These are phyloP conservation scores for Pseudocercospora crystallina DNA, from an alignment of 2,329 filamentous ascomycete genomes.

Conservation along the genomic window DNA sequence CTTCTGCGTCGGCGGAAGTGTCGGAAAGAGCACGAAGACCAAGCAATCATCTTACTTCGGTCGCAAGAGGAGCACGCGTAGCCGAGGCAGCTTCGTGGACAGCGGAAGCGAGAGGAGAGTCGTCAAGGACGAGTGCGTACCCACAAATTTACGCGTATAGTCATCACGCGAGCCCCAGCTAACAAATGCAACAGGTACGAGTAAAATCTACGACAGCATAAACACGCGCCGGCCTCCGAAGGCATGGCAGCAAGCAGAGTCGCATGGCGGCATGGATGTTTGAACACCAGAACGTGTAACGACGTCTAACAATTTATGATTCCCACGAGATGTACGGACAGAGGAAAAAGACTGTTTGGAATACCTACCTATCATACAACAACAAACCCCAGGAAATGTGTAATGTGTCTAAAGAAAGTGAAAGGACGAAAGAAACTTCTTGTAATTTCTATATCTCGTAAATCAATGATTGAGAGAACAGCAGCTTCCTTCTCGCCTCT, in stretches of 20 bases:
- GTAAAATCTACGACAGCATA: conserved; percentile 7
- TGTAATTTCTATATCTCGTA: too few relatives aligned
- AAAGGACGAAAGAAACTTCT: too few relatives aligned
- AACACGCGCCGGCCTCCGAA: background rate
- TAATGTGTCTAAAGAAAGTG: conserved; percentile 13
- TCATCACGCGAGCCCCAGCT: conserved; percentile 4
- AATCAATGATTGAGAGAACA: too few relatives aligned
- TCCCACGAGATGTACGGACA: conserved; percentile 3
- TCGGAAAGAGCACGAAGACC: conserved; percentile 46
- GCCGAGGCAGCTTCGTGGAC: conserved; percentile 57
- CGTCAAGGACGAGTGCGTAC: conserved; percentile 70
- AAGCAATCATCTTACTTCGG: conserved; percentile 46
- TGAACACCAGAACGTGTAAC: conserved; percentile 5
- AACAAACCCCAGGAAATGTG: conserved; percentile 3
- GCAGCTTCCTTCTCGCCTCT: too few relatives aligned
- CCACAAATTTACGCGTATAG: conserved; percentile 4
- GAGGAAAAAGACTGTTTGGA: too few relatives aligned
- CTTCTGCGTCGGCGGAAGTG: conserved; percentile 62
- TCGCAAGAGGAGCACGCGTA: conserved; percentile 51
- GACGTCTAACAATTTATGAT: conserved; percentile 3
- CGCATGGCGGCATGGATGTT: conserved; percentile 5
- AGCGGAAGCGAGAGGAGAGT: conserved; percentile 60
- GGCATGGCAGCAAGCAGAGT: background rate
- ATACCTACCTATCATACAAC: conserved; percentile 1
- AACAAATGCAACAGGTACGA: conserved; percentile 10